Conservation (phyloP, 139 green algal species). For the Nannochloris sp. region DNA sequence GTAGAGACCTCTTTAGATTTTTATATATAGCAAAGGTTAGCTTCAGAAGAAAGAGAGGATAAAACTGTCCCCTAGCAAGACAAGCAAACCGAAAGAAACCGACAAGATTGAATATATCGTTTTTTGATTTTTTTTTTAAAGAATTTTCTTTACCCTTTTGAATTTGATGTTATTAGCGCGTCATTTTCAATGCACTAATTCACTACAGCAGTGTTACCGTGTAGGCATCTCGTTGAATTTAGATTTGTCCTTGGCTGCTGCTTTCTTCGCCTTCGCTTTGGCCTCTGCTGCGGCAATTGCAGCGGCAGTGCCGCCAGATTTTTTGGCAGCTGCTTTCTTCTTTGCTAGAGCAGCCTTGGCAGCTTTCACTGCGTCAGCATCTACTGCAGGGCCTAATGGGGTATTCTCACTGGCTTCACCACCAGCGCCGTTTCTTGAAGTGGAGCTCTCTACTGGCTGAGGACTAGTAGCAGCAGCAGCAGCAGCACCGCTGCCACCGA, state of each 20-base stretch:
- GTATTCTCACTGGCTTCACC: background rate
- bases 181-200: too few species aligned
- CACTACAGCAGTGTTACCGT: too few species aligned
- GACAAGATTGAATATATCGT: too few species aligned
- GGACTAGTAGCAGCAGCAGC: background rate
- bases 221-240: conserved; percentile 33
- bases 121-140: background rate
- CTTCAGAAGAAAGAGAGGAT: too few species aligned
- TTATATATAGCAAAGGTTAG: too few species aligned
- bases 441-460: background rate
- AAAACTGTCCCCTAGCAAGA: too few species aligned
- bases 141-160: too few species aligned
- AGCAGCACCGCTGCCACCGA: background rate
- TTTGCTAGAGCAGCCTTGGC: conserved; percentile 29
- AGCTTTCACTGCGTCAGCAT: conserved; percentile 8
- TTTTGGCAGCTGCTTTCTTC: conserved; percentile 13
- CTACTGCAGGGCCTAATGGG: background rate
- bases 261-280: conserved; percentile 25
- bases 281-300: conserved; percentile 15
- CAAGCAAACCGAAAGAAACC: too few species aligned
- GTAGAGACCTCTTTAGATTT: too few species aligned
- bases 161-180: too few species aligned
- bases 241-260: conserved; percentile 16
- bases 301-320: conserved; percentile 4
- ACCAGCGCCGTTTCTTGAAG: background rate